Conservation (phyloP, 2,329 filamentous ascomycete genomes). For the Phaeoacremonium minimum region DNA sequence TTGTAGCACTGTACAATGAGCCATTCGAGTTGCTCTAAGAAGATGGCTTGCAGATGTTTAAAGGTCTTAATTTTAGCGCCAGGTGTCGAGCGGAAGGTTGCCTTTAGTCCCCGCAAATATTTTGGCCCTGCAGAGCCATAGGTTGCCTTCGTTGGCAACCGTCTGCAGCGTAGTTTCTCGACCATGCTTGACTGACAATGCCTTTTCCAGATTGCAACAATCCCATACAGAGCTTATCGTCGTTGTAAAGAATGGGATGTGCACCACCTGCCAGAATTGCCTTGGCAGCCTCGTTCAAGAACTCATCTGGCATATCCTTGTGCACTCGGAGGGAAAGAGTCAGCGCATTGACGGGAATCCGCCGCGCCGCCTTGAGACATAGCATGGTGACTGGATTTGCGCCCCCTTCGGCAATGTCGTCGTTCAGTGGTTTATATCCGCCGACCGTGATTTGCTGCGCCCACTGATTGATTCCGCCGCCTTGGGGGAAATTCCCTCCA, state of each 20-base stretch:
- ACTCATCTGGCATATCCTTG: slow-evolving; percentile 1
- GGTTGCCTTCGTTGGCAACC: slow-evolving; percentile 6
- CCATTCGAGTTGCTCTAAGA: slow-evolving; percentile 5
- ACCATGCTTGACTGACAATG: slow-evolving; percentile 2
- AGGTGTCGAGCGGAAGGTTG: slow-evolving; percentile 4
- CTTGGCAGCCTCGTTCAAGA: slow-evolving; percentile 6
- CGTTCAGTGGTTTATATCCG: slow-evolving; percentile 3
- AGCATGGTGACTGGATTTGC: slow-evolving; percentile 7
- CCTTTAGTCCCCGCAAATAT: slow-evolving; percentile 4
- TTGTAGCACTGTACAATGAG: slow-evolving; percentile 5
- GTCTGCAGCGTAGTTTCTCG: slow-evolving; percentile 7
- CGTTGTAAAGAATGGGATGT: slow-evolving; percentile 6
- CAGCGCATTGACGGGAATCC: slow-evolving; percentile 7
- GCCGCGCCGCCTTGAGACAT: slow-evolving; percentile 7
- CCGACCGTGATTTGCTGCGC: slow-evolving; percentile 8
- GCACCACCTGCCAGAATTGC: slow-evolving; percentile 5
- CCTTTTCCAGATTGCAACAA: slow-evolving; percentile 2
- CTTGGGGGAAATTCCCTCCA: slow-evolving; percentile 6
- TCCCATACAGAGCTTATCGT: slow-evolving; percentile 6
- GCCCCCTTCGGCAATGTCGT: slow-evolving; percentile 2
- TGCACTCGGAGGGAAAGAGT: slow-evolving; percentile 6
- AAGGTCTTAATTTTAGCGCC: slow-evolving; percentile 1
- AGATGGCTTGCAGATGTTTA: slow-evolving; percentile 3
- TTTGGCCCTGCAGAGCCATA: slow-evolving; percentile 3
- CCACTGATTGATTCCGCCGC: slow-evolving; percentile 8